These are phyloP conservation scores for Casuarina cunninghamiana DNA, from an alignment of 306 rosid genomes.

Conservation along the genomic window DNA sequence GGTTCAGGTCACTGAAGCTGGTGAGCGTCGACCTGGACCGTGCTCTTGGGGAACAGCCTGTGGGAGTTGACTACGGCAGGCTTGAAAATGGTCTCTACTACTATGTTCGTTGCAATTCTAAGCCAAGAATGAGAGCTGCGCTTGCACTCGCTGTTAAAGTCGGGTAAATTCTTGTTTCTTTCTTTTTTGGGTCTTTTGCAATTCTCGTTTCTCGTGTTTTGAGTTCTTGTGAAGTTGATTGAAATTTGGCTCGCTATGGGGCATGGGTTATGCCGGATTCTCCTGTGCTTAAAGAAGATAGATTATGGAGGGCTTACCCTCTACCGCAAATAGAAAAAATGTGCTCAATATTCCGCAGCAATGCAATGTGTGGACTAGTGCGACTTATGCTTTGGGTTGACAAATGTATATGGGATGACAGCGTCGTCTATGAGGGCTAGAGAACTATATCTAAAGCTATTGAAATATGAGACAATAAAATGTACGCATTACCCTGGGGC, in stretches of 20 bases:
- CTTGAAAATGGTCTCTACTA: slow-evolving; percentile 82
- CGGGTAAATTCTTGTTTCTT: slow-evolving; percentile 47
- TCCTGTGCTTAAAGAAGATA: neutral
- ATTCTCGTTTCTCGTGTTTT: neutral
- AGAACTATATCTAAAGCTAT: neutral
- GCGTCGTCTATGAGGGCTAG: neutral
- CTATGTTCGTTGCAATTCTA: slow-evolving; percentile 89
- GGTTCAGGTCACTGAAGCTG: slow-evolving; percentile 87
- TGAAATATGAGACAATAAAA: neutral
- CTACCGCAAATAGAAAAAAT: neutral
- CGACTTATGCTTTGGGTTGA: slow-evolving; percentile 1
- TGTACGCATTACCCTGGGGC: neutral
- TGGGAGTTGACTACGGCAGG: slow-evolving; percentile 71
- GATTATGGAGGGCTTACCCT: slow-evolving; percentile 9
- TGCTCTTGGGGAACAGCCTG: slow-evolving; percentile 49
- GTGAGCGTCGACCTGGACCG: slow-evolving; percentile 66
- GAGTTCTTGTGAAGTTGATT: neutral
- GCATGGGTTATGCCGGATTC: neutral
- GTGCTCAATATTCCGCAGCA: neutral
- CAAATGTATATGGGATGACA: neutral
- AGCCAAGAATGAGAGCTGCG: slow-evolving; percentile 95
- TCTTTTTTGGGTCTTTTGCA: neutral
- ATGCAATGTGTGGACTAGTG: neutral
- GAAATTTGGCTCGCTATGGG: neutral
- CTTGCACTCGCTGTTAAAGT: slow-evolving; percentile 85